These are phyloP conservation scores for Metschnikowia dekortorum DNA, from an alignment of 805 yeast genomes.

Conservation along the genomic window DNA sequence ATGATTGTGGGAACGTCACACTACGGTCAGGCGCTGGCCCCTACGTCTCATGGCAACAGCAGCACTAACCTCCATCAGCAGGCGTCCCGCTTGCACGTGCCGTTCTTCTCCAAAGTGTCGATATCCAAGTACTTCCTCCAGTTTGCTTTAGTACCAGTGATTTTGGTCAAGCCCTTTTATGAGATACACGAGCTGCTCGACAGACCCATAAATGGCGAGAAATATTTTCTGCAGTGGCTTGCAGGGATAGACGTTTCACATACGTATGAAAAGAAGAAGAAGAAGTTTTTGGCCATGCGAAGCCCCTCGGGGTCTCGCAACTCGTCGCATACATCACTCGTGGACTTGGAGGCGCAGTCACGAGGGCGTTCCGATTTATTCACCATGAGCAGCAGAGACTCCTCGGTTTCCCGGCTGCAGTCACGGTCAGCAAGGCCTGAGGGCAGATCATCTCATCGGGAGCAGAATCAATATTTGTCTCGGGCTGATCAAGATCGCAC, in stretches of 20 bases:
- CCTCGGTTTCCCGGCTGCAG: conserved; percentile 8
- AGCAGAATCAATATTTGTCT: background rate
- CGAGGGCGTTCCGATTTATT: conserved; percentile 9
- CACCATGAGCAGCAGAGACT: conserved; percentile 7
- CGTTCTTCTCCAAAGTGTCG: conserved; percentile 31
- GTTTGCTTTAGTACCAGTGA: conserved; percentile 43
- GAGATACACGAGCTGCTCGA: conserved; percentile 27
- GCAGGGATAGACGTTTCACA: conserved; percentile 21
- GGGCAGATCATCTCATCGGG: background rate
- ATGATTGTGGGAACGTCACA: conserved; percentile 42
- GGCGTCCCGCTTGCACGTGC: conserved; percentile 14
- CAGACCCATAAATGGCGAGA: conserved; percentile 28
- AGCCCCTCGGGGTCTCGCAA: conserved; percentile 14
- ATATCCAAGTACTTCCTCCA: conserved; percentile 38
- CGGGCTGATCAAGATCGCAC: background rate
- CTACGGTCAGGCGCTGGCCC: conserved; percentile 14
- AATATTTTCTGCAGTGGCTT: conserved; percentile 36
- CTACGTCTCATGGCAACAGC: conserved; percentile 1
- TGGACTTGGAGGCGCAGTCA: conserved; percentile 7
- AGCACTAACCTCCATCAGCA: conserved; percentile 2
- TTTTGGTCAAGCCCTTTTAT: conserved; percentile 39
- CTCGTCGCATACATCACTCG: conserved; percentile 11
- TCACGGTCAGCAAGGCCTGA: conserved; percentile 6
- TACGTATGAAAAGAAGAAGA: conserved; percentile 17
- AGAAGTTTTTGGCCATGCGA: conserved; percentile 10